A percentile compares a stretch with the other conserved stretches of the same genome.
Conservation (phyloP, 2,329 filamentous ascomycete genomes). For the Venturia oleaginea region DNA sequence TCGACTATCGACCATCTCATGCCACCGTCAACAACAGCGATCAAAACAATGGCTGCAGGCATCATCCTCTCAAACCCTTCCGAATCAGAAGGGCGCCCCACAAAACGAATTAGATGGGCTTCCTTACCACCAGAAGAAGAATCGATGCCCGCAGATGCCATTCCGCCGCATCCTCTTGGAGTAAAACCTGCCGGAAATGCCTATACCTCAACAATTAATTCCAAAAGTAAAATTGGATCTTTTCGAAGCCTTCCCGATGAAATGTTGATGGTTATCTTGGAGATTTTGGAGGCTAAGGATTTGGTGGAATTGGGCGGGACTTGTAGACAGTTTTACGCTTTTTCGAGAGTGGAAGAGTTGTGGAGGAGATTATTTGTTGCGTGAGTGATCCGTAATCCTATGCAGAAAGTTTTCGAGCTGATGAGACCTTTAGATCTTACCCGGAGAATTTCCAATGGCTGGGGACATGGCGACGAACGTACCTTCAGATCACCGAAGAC, state of each 20-base stretch:
- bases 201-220: constrained; percentile 55
- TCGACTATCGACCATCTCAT: background rate
- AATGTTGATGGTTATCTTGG: constrained; percentile 63
- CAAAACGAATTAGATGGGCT: constrained; percentile 26
- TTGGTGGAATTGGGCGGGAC: constrained; percentile 63
- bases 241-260: constrained; percentile 72
- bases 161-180: constrained; percentile 71
- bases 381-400: constrained; percentile 49
- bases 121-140: constrained; percentile 24
- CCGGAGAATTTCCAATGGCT: constrained; percentile 54
- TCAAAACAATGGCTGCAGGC: constrained; percentile 4
- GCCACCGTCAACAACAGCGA: background rate
- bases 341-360: constrained; percentile 72
- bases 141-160: constrained; percentile 42
- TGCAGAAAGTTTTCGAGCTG: background rate
- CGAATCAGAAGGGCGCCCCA: constrained; percentile 24
- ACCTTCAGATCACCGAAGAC: constrained; percentile 49
- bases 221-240: constrained; percentile 55
- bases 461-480: constrained; percentile 77
- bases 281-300: constrained; percentile 56
- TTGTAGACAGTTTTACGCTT: constrained; percentile 81
- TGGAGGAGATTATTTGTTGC: constrained; percentile 80
- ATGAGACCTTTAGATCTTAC: constrained; percentile 30
- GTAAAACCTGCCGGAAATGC: constrained; percentile 84
- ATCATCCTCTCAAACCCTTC: background rate